These are phyloP conservation scores for Dryas integrifolia DNA, from an alignment of 331 rosid species.

Conservation along the genomic window DNA sequence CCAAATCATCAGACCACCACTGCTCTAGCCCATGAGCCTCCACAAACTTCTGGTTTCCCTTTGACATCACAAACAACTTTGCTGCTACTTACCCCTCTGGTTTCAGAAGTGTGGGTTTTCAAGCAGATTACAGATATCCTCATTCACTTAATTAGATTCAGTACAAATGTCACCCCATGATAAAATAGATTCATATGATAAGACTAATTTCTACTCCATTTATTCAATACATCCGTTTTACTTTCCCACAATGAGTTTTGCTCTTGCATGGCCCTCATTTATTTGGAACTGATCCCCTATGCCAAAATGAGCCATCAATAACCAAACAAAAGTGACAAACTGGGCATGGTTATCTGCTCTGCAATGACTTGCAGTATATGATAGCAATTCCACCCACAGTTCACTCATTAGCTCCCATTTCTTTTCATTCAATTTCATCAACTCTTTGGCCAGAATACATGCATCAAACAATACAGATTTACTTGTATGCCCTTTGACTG, in stretches of 20 bases:
- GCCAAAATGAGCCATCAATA: conserved; percentile 55
- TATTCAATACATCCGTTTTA: neutral
- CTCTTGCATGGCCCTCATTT: conserved; percentile 54
- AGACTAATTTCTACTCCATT: too few species aligned
- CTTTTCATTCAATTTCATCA: neutral
- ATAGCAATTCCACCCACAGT: conserved; percentile 51
- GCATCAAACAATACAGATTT: conserved; percentile 58
- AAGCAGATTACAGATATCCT: too few species aligned
- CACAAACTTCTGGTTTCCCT: conserved; percentile 83
- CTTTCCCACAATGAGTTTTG: conserved; percentile 45
- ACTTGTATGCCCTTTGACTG: conserved; percentile 53
- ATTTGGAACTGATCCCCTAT: conserved; percentile 57
- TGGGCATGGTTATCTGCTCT: conserved; percentile 42
- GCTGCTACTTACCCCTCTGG: conserved; percentile 52
- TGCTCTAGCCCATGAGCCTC: conserved; percentile 96
- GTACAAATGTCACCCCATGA: too few species aligned
- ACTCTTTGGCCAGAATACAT: conserved; percentile 32
- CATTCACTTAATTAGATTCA: too few species aligned
- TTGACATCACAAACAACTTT: conserved; percentile 77
- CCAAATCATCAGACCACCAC: conserved; percentile 96
- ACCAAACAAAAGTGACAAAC: conserved; percentile 46
- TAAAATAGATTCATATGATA: too few species aligned
- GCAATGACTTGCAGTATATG: conserved; percentile 50
- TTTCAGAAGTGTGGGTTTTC: too few species aligned
- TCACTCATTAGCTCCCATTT: conserved; percentile 36